Conservation (phyloP, 768 basidiomycete species). For the Epithele typhae region DNA sequence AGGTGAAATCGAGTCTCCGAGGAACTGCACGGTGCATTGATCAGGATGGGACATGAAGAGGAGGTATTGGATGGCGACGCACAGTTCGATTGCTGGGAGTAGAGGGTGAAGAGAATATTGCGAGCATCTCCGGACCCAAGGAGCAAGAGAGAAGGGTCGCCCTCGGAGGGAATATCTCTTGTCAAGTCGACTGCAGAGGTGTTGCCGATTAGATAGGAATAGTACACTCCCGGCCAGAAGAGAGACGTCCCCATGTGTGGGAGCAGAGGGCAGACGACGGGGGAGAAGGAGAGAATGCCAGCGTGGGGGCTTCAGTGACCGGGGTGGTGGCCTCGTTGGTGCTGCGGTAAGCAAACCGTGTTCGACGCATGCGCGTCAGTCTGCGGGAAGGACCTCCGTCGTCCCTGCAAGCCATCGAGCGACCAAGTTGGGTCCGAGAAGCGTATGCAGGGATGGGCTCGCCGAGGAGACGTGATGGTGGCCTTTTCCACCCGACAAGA, state of each 20-base stretch:
- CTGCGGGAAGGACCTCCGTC: too few species aligned
- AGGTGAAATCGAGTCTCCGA: conserved; percentile 13
- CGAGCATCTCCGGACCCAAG: conserved; percentile 19
- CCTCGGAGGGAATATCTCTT: conserved; percentile 42
- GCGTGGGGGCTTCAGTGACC: too few species aligned
- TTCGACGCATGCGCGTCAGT: too few species aligned
- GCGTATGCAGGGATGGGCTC: too few species aligned
- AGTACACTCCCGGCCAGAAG: conserved; percentile 38
- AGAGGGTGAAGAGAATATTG: conserved; percentile 14
- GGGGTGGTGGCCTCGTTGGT: too few species aligned
- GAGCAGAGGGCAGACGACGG: too few species aligned
- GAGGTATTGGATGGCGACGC: not conserved
- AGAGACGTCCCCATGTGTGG: conserved; percentile 41
- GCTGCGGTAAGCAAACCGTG: too few species aligned
- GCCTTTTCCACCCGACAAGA: too few species aligned
- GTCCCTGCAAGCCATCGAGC: too few species aligned
- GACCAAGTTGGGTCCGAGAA: too few species aligned
- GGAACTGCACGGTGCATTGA: not conserved
- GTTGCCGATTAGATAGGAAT: conserved; percentile 59
- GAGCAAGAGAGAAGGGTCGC: conserved; percentile 39
- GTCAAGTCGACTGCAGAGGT: conserved; percentile 50
- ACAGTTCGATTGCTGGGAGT: not conserved
- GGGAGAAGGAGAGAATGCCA: too few species aligned
- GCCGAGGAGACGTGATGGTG: too few species aligned
- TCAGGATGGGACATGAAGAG: not conserved